Base-by-base conservation (phyloP, 2,329 filamentous ascomycete genomes). In the Xylariaceae sp. region DNA sequence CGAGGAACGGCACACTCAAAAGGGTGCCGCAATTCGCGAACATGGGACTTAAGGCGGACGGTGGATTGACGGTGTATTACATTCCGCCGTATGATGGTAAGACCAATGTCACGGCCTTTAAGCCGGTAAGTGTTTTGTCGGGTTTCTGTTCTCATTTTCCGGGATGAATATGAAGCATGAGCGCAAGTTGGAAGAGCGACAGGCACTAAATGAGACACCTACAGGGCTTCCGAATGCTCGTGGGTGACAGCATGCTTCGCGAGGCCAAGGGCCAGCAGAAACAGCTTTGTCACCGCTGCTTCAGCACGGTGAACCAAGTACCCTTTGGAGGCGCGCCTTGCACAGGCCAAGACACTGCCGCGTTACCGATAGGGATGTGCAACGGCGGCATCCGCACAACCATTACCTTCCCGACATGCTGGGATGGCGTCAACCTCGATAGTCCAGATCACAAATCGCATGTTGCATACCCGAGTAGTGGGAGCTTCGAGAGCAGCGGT, bases 401-500 rank as follows among this genome's bases (percentile, higher is more conserved):
- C 29, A 57, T 67, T 40, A 62, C 66, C 40, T 71, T 69, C 51
- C 62, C 61, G 2, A 56, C 63, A 51, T 64, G 68, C 59, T 72
- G 68, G 68, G 68, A 71, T 42, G 68, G 68, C 39, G 63, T 65
- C 47, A 71, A 68, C 45, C 60, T 70, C 17, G 68, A 57, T 13
- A 32, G 30, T n/a, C 30, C 30, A 13, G 30, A 32, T n/a, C 30
- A 32, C 30, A 32, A 32, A n/a, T 15, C 13, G 30, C 45, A 57
- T 51, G 13, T 50, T 49, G 9, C 52, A 54, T 43, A 15, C 37
- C 41, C 4, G 13, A 28, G 2, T 53, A 26, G 6, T 11, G 56
- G 7, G 45, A 45, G 1, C 59, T 60, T 51, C 49, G 43, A 30
- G 55, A 57, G 40, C 50, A 52, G 1, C 53, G 48, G 0, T 6